These are phyloP conservation scores for Diplodia mutila DNA, from an alignment of 2,329 filamentous ascomycete genomes.

Conservation along the genomic window DNA sequence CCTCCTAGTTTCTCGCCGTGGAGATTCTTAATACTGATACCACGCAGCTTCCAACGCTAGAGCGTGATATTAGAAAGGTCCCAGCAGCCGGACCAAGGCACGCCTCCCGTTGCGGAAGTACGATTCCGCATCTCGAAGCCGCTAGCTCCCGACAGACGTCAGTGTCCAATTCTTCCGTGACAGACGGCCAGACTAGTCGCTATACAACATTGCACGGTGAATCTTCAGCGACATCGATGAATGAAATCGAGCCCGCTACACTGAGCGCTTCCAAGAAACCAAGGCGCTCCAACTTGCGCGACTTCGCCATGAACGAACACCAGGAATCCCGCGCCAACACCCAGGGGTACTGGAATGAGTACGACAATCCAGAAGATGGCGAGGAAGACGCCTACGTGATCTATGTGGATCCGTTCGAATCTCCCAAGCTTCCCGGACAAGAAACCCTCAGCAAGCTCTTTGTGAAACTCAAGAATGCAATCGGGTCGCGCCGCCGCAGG, in stretches of 20 bases:
- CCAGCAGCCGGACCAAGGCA: conserved; percentile 44
- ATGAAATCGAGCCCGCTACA: conserved; percentile 30
- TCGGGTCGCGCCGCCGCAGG: conserved; percentile 28
- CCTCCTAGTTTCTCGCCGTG: background rate
- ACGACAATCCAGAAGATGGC: conserved; percentile 75
- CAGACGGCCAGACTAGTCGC: conserved; percentile 40
- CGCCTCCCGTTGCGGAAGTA: conserved; percentile 34
- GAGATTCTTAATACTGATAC: conserved; percentile 3
- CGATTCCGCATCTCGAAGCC: conserved; percentile 24
- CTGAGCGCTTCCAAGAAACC: conserved; percentile 6
- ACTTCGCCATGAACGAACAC: background rate
- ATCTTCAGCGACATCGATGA: conserved; percentile 40
- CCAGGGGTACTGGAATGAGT: conserved; percentile 80
- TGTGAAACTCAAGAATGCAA: conserved; percentile 43
- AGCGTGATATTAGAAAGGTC: conserved; percentile 58
- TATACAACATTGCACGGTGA: conserved; percentile 36
- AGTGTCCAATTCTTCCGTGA: conserved; percentile 44
- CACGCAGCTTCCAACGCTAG: conserved; percentile 46
- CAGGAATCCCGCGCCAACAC: conserved; percentile 18
- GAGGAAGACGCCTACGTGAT: conserved; percentile 68
- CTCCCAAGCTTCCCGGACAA: conserved; percentile 64
- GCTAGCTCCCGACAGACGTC: conserved; percentile 41
- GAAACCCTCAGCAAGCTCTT: conserved; percentile 59
- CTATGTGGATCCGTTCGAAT: conserved; percentile 72
- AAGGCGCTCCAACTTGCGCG: conserved; percentile 12